These are phyloP conservation scores for Trametes meyenii DNA, from an alignment of 768 basidiomycete species.

Conservation along the genomic window DNA sequence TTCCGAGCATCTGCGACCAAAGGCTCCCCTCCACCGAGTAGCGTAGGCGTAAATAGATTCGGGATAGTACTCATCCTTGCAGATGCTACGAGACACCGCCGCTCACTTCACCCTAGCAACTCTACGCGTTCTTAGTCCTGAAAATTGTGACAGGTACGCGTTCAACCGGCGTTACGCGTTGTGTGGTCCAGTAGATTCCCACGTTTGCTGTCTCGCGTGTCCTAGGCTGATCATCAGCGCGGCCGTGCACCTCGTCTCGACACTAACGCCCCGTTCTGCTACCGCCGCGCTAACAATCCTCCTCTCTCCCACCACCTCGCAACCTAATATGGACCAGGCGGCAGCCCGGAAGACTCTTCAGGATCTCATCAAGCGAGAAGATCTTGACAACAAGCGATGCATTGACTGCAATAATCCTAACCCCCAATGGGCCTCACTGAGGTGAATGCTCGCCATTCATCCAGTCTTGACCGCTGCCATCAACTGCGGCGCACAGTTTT, in stretches of 20 bases:
- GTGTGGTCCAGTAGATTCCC: constrained; percentile 17
- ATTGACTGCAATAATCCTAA: constrained; percentile 87
- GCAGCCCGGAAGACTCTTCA: constrained; percentile 71
- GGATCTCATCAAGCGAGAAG: constrained; percentile 73
- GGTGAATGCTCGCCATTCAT: constrained; percentile 43
- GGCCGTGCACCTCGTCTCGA: constrained; percentile 6
- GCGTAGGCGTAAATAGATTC: neutral
- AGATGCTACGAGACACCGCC: neutral
- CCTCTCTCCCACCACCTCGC: constrained; percentile 14
- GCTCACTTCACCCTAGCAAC: neutral
- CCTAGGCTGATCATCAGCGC: constrained; percentile 17
- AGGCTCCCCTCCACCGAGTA: neutral
- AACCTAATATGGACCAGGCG: constrained; percentile 53
- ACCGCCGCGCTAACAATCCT: neutral
- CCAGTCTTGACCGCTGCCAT: constrained; percentile 5
- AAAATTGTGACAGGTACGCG: constrained; percentile 14
- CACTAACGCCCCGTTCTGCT: constrained; percentile 6
- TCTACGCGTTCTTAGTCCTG: constrained; percentile 3
- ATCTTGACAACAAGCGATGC: constrained; percentile 76
- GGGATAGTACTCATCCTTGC: too few relatives aligned
- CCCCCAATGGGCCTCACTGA: constrained; percentile 92
- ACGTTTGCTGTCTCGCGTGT: constrained; percentile 13
- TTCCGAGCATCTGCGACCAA: neutral
- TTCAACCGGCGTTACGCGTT: constrained; percentile 10
- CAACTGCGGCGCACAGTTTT: constrained; percentile 49